Evolutionary conservation across 2,329 filamentous ascomycete species (phyloP).

Genomic region (Fusarium kyushuense): DNA sequence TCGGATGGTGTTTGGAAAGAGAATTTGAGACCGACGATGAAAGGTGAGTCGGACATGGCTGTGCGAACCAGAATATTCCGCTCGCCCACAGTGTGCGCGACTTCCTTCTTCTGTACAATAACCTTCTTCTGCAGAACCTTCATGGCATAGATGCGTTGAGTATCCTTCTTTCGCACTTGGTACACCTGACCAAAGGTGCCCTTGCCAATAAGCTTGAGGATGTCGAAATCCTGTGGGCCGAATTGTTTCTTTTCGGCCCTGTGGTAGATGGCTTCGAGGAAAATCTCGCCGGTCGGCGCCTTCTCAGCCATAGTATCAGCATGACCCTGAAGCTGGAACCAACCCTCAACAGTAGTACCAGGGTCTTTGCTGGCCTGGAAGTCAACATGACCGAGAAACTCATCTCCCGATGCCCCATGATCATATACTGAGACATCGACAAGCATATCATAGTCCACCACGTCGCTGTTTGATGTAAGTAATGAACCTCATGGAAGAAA

Average conservation of each 20-base stretch:
- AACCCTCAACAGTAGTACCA: constrained; percentile 81
- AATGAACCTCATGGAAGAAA: background rate
- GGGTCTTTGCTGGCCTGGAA: constrained; percentile 76
- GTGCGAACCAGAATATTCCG: constrained; percentile 97
- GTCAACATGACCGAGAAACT: constrained; percentile 91
- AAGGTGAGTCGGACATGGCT: constrained; percentile 93
- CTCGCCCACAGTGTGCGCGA: constrained; percentile 96
- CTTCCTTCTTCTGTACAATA: constrained; percentile 99
- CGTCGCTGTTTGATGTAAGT: constrained; percentile 74
- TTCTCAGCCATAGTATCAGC: constrained; percentile 78
- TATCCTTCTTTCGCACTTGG: constrained; percentile 97
- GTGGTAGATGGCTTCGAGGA: constrained; percentile 87
- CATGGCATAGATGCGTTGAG: constrained; percentile 96
- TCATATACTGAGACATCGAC: constrained; percentile 97
- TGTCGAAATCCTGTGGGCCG: constrained; percentile 94
- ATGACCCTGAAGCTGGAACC: constrained; percentile 85
- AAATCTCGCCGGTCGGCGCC: constrained; percentile 86
- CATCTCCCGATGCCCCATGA: constrained; percentile 80
- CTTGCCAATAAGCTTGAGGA: constrained; percentile 95
- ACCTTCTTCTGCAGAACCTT: constrained; percentile 99
- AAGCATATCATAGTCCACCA: constrained; percentile 89
- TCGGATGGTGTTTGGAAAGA: constrained; percentile 98
- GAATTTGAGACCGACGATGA: constrained; percentile 98
- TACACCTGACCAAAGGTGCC: constrained; percentile 99
- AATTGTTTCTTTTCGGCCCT: constrained; percentile 90